phyloP scores from a whole-genome alignment of 345 rosid species.

The Eucalyptus sp. region DNA sequence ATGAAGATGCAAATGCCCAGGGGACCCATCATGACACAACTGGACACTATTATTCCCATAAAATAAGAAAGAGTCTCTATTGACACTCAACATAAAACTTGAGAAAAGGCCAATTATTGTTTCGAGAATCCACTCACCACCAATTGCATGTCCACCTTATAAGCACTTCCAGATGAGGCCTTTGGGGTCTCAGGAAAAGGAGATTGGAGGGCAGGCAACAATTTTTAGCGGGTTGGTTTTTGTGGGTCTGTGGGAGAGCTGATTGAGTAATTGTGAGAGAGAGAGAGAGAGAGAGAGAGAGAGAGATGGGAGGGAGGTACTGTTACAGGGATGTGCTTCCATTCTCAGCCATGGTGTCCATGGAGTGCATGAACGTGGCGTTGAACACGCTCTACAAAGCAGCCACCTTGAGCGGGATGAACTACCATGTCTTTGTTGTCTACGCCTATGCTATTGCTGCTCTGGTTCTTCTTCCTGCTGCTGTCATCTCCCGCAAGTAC shows the following conservation, averaged over 20 bases:
- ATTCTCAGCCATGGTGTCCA: conserved; percentile 48
- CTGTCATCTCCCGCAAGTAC: conserved; percentile 64
- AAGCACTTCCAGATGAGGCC: background rate
- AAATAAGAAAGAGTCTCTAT: background rate
- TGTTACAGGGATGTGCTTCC: conserved; percentile 51
- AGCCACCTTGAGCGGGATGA: conserved; percentile 78
- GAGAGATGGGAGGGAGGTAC: conserved; percentile 10
- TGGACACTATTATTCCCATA: background rate
- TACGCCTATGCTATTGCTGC: conserved; percentile 79
- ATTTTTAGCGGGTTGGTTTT: background rate
- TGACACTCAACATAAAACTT: background rate
- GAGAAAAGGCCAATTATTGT: background rate
- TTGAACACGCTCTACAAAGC: conserved; percentile 81
- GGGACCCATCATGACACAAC: background rate
- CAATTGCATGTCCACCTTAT: background rate
- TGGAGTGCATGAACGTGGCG: conserved; percentile 65
- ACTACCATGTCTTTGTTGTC: conserved; percentile 56
- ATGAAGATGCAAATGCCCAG: background rate
- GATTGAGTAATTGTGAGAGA: background rate
- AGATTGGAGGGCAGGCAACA: background rate
- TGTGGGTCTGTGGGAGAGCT: background rate
- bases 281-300: background rate
- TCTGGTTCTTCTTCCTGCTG: conserved; percentile 77
- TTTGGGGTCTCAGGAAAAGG: background rate
- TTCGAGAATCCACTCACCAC: background rate